Evolutionary conservation across 208 protist genomes (phyloP).

Genomic region (Pavlovales sp.): DNA sequence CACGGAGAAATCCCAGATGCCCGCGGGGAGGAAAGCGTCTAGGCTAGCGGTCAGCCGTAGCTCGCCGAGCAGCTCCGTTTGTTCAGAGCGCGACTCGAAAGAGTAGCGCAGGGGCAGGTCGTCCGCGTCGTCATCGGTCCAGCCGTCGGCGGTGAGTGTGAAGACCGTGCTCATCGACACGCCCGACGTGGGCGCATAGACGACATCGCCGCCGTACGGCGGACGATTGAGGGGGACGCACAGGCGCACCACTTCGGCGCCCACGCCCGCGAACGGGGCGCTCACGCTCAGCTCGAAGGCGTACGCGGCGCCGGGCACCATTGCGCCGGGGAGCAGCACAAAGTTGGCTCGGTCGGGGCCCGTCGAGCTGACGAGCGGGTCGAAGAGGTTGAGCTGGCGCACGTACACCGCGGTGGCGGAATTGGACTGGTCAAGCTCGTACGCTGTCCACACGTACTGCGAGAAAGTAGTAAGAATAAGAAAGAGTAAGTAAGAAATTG

Average conservation of each 20-base stretch:
- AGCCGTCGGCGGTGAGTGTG: background rate
- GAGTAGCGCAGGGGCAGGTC: background rate
- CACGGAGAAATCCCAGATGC: background rate
- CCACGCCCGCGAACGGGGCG: too few species aligned
- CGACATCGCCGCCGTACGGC: background rate
- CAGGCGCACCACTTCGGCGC: background rate
- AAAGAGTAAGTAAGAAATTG: too few species aligned
- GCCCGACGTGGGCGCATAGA: too few species aligned
- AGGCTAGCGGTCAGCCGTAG: too few species aligned
- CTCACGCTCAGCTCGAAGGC: background rate
- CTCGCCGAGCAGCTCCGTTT: too few species aligned
- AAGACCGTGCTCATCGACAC: background rate
- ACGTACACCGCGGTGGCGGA: too few species aligned
- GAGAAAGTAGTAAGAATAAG: too few species aligned
- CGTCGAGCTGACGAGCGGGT: background rate
- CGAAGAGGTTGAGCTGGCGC: background rate
- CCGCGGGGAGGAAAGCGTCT: background rate
- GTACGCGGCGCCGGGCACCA: background rate
- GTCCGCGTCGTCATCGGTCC: background rate
- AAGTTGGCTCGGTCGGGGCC: background rate
- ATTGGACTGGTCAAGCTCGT: background rate
- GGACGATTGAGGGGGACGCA: background rate
- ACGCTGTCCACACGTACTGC: background rate
- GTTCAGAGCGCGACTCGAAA: too few species aligned
- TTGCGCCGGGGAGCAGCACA: background rate